phyloP scores from a whole-genome alignment of 805 yeast species.

The Candida taoyuanica region DNA sequence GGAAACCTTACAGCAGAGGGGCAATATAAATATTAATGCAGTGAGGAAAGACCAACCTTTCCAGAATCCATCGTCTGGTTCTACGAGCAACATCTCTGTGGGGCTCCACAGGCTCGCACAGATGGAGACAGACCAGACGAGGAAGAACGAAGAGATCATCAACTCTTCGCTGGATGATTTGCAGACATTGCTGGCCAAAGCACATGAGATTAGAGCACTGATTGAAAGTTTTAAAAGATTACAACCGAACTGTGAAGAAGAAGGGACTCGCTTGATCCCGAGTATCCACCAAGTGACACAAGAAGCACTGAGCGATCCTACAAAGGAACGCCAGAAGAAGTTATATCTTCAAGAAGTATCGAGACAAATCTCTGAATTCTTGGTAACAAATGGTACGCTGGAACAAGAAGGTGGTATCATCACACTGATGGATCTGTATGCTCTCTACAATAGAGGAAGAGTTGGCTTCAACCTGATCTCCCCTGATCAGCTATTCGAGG shows the following conservation, averaged over 20 bases:
- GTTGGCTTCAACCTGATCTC: slow-evolving; percentile 62
- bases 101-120: slow-evolving; percentile 74
- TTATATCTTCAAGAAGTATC: slow-evolving; percentile 65
- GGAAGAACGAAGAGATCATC: slow-evolving; percentile 56
- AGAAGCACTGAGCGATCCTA: slow-evolving; percentile 11
- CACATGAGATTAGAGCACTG: slow-evolving; percentile 62
- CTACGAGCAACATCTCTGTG: no score
- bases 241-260: slow-evolving; percentile 25
- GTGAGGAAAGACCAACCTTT: slow-evolving; percentile 4
- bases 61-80: slow-evolving; percentile 24
- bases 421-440: slow-evolving; percentile 58
- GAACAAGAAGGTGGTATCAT: slow-evolving; percentile 53
- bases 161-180: slow-evolving; percentile 71
- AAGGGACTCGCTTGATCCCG: slow-evolving; percentile 9
- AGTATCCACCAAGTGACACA: slow-evolving; percentile 18
- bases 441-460: slow-evolving; percentile 61
- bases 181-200: slow-evolving; percentile 71
- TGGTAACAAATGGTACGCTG: slow-evolving; percentile 41
- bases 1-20: slow-evolving; percentile 34
- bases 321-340: slow-evolving; percentile 30
- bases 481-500: slow-evolving; percentile 60
- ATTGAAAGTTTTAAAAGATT: slow-evolving; percentile 34
- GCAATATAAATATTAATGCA: slow-evolving; percentile 28
- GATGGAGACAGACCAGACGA: slow-evolving; percentile 47
- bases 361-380: slow-evolving; percentile 72